Percentiles rank a stretch among this genome's conserved stretches.
Conservation (phyloP, 2,329 filamentous ascomycete species). For the Pseudogymnoascus sp. region DNA sequence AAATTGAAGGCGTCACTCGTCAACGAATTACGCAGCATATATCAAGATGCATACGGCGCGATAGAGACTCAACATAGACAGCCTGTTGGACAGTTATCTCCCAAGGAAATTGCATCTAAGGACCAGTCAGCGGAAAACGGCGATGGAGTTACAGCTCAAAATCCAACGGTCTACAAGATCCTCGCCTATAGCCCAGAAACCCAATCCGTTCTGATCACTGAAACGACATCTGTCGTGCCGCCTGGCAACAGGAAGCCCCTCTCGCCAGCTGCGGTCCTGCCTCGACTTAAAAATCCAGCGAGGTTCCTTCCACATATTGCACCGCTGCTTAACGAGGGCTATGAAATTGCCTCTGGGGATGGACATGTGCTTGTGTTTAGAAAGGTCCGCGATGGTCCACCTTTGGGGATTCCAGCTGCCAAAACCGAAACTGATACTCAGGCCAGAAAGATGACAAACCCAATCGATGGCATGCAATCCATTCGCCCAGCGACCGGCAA, state of each 20-base stretch:
- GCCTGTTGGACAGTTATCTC: constrained; percentile 2
- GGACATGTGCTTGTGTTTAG: constrained; percentile 59
- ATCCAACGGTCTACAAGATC: constrained; percentile 48
- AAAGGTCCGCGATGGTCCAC: constrained; percentile 38
- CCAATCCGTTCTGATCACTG: constrained; percentile 48
- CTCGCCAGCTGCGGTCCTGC: constrained; percentile 51
- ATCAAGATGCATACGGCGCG: constrained; percentile 34
- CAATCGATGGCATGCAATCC: constrained; percentile 40
- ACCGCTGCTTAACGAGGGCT: constrained; percentile 50
- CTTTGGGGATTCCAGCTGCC: constrained; percentile 14
- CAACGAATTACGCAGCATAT: constrained; percentile 32
- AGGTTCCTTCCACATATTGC: constrained; percentile 58
- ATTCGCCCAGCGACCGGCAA: constrained; percentile 39
- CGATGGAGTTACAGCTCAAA: neutral
- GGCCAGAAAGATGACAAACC: constrained; percentile 37
- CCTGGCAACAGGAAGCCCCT: constrained; percentile 38
- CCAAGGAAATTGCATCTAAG: neutral
- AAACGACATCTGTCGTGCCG: constrained; percentile 48
- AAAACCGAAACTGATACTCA: constrained; percentile 52
- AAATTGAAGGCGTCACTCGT: constrained; percentile 27
- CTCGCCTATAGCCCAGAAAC: constrained; percentile 55
- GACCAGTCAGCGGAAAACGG: neutral
- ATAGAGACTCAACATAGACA: constrained; percentile 29
- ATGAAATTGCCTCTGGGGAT: constrained; percentile 56
- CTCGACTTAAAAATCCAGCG: constrained; percentile 51